Evolutionary conservation across 2,329 filamentous ascomycete genomes (phyloP).

Genomic region (Paecilomyces sp.): DNA sequence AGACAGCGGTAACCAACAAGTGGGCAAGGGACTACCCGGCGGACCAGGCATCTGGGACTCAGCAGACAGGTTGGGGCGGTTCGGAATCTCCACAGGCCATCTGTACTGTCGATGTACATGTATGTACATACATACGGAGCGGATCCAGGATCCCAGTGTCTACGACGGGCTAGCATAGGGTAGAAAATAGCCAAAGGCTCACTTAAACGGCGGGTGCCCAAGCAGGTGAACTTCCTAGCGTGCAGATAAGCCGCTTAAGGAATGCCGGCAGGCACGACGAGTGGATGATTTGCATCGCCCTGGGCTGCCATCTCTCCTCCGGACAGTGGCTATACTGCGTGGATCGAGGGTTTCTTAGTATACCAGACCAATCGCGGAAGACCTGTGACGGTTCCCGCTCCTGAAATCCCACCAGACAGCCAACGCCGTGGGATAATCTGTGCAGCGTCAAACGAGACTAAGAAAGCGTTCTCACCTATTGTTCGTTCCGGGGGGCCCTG

Average conservation of each 20-base stretch:
- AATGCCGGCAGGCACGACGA: background rate
- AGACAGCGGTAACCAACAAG: background rate
- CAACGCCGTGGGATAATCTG: background rate
- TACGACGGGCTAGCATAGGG: background rate
- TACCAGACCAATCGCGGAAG: conserved; percentile 10
- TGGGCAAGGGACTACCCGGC: background rate
- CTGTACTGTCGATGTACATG: background rate
- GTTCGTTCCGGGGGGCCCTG: background rate
- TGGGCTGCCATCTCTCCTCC: conserved; percentile 2
- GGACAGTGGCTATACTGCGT: background rate
- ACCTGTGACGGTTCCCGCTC: conserved; percentile 2
- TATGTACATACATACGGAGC: conserved; percentile 2
- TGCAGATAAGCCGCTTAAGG: conserved; percentile 4
- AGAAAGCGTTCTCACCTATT: background rate
- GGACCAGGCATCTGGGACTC: background rate
- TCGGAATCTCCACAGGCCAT: conserved; percentile 10
- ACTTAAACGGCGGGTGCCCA: background rate
- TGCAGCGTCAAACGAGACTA: background rate
- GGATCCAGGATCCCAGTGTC: background rate
- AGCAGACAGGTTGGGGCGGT: conserved; percentile 1
- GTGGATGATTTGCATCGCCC: conserved; percentile 2
- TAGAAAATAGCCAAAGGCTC: background rate
- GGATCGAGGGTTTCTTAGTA: background rate
- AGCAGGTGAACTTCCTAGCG: conserved; percentile 3
- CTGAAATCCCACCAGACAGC: background rate